Conservation (phyloP, 371 early-diverging fungal species). For the Rhizopus microsporus region DNA sequence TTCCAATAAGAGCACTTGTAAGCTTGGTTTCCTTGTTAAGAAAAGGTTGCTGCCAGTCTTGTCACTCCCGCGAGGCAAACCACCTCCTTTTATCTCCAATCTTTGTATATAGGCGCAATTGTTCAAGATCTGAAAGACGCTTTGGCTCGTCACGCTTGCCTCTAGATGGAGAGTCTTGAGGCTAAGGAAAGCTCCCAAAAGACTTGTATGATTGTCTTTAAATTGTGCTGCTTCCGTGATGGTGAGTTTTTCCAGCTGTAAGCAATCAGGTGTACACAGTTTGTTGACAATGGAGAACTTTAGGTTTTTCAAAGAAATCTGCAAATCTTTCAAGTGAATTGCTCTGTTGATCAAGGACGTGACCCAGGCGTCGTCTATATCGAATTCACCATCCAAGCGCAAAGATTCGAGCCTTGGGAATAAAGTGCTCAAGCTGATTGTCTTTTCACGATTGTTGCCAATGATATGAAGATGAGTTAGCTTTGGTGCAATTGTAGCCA, state of each 20-base stretch:
- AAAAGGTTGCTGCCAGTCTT: not conserved
- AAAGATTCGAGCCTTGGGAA: constrained; percentile 23
- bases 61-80: not conserved
- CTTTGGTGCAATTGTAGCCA: constrained; percentile 13
- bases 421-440: constrained; percentile 16
- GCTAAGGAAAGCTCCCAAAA: constrained; percentile 19
- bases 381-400: constrained; percentile 32
- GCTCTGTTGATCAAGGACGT: constrained; percentile 17
- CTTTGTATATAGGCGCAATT: constrained; percentile 7
- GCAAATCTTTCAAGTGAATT: constrained; percentile 14
- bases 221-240: constrained; percentile 27
- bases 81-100: not conserved
- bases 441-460: constrained; percentile 19
- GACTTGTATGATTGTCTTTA: constrained; percentile 15
- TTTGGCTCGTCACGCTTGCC: constrained; percentile 6
- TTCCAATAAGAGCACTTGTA: constrained; percentile 14
- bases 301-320: constrained; percentile 23
- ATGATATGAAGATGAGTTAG: constrained; percentile 28
- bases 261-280: constrained; percentile 17
- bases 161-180: constrained; percentile 25
- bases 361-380: constrained; percentile 16
- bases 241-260: constrained; percentile 18
- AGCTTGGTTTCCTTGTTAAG: not conserved
- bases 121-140: not conserved
- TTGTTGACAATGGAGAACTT: constrained; percentile 7